A percentile compares a stretch with the other conserved stretches of the same genome.
Evolutionary conservation across 2,329 filamentous ascomycete species (phyloP).

Genomic region (Chaetomium globosum): DNA sequence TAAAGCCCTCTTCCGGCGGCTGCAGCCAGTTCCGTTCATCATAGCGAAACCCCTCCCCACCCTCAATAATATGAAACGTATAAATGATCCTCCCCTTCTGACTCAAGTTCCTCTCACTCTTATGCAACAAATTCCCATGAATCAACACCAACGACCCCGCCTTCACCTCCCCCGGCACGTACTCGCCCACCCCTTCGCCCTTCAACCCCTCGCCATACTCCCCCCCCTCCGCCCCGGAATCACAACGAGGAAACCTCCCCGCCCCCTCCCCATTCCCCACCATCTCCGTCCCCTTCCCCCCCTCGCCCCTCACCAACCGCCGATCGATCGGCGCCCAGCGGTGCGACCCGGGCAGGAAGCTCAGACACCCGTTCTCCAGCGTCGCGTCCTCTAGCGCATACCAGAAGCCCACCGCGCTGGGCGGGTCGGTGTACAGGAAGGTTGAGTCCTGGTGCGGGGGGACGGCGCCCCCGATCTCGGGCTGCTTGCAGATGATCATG

Average conservation of each 20-base stretch:
- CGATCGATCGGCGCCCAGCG: constrained; percentile 66
- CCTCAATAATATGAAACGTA: constrained; percentile 96
- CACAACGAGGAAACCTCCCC: constrained; percentile 61
- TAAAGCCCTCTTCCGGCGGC: constrained; percentile 78
- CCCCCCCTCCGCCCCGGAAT: constrained; percentile 46
- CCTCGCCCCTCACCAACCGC: constrained; percentile 71
- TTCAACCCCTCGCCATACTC: constrained; percentile 53
- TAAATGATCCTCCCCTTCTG: constrained; percentile 89
- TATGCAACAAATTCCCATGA: constrained; percentile 92
- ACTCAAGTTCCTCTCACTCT: constrained; percentile 91
- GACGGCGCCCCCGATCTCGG: constrained; percentile 90
- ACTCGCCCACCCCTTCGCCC: constrained; percentile 59
- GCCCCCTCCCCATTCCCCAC: constrained; percentile 69
- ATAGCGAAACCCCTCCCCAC: constrained; percentile 66
- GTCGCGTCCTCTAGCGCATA: constrained; percentile 94
- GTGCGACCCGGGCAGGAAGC: constrained; percentile 83
- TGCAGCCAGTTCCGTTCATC: constrained; percentile 93
- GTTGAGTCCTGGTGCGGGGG: constrained; percentile 90
- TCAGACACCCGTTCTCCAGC: constrained; percentile 81
- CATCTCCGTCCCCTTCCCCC: constrained; percentile 66
- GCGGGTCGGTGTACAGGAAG: constrained; percentile 87
- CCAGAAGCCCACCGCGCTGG: constrained; percentile 93
- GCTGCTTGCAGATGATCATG: constrained; percentile 99
- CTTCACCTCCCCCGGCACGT: constrained; percentile 83
- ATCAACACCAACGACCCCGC: constrained; percentile 90